Conservation (phyloP, 306 rosid genomes). For the Rosa chinensis region DNA sequence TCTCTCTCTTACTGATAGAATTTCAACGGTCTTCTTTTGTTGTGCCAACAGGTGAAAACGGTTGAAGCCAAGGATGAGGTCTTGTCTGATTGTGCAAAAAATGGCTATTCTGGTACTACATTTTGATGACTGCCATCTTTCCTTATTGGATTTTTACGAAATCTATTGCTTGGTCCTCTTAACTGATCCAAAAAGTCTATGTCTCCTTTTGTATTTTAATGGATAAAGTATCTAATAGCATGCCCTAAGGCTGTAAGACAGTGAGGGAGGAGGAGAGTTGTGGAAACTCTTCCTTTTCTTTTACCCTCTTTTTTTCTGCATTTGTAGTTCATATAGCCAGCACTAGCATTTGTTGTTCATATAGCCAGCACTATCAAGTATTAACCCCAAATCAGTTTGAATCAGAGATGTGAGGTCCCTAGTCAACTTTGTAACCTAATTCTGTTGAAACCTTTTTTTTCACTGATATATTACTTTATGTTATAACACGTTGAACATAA, state of each 20-base stretch:
- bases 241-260: background rate
- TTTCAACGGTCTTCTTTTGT: background rate
- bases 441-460: background rate
- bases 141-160: background rate
- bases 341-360: background rate
- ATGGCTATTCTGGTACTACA: conserved; percentile 77
- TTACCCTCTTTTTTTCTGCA: background rate
- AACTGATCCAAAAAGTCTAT: background rate
- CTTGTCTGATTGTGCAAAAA: conserved; percentile 73
- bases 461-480: conserved; percentile 8
- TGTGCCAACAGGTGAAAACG: conserved; percentile 40
- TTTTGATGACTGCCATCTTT: background rate
- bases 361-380: background rate
- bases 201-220: background rate
- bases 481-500: background rate
- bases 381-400: background rate
- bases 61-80: conserved; percentile 49
- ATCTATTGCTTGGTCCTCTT: background rate
- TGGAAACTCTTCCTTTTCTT: background rate
- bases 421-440: background rate
- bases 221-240: background rate
- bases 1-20: background rate
- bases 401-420: background rate
- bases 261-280: background rate
- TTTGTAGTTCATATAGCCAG: background rate